phyloP scores from a whole-genome alignment of 352 stramenopile genomes.

The Porosira glacialis region DNA sequence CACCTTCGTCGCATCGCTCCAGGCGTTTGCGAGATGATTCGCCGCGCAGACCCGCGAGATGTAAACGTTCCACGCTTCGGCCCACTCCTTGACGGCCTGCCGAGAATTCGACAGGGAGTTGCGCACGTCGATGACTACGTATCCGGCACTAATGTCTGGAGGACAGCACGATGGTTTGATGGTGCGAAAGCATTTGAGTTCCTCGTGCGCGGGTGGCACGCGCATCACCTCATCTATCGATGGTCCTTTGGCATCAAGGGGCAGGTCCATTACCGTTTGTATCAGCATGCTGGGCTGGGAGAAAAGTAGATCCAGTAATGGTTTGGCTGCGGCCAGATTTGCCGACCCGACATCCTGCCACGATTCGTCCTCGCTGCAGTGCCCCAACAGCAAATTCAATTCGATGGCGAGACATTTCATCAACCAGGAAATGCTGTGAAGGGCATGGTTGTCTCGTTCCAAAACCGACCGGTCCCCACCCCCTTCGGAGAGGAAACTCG shows the following conservation, averaged over 20 bases:
- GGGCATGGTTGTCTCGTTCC: conserved; percentile 43
- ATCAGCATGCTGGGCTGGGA: conserved; percentile 33
- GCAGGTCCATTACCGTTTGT: conserved; percentile 39
- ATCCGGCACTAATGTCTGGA: conserved; percentile 52
- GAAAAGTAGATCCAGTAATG: conserved; percentile 32
- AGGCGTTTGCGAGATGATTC: conserved; percentile 54
- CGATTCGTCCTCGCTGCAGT: too few species aligned
- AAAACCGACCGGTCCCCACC: conserved; percentile 22
- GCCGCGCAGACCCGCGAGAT: conserved; percentile 41
- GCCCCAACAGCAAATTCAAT: conserved; percentile 48
- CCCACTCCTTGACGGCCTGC: conserved; percentile 45
- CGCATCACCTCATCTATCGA: too few species aligned
- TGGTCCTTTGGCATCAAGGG: too few species aligned
- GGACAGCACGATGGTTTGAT: conserved; percentile 37
- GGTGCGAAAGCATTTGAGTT: too few species aligned
- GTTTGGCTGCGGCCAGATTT: too few species aligned
- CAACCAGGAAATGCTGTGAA: conserved; percentile 73
- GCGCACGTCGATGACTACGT: conserved; percentile 54
- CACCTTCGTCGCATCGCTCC: conserved; percentile 32
- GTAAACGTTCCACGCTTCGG: conserved; percentile 57
- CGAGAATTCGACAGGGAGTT: conserved; percentile 16
- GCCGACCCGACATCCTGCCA: too few species aligned
- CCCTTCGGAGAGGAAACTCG: conserved; percentile 21
- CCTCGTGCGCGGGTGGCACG: too few species aligned
- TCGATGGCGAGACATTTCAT: conserved; percentile 68